These are phyloP conservation scores for Tetragonia tetragonoides DNA, from an alignment of 148 eudicot species.

Conservation along the genomic window DNA sequence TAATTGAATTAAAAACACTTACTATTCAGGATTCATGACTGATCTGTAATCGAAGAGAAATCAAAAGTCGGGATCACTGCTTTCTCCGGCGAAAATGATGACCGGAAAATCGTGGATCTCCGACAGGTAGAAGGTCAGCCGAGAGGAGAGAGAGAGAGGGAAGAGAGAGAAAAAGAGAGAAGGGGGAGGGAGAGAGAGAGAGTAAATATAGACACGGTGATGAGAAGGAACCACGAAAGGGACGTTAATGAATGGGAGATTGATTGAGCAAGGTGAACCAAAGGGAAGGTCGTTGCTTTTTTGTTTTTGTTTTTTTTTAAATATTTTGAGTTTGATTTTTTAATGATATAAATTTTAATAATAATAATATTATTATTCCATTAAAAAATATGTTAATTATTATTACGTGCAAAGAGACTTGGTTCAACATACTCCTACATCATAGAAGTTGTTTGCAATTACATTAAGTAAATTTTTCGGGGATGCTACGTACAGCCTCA, in stretches of 20 bases:
- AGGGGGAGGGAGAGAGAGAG: not conserved
- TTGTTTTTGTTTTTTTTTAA: too few species aligned
- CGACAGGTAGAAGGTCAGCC: slow-evolving; percentile 25
- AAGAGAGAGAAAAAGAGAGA: not conserved
- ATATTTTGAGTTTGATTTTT: too few species aligned
- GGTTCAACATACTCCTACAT: too few species aligned
- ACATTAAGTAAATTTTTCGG: too few species aligned
- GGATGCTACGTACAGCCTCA: too few species aligned
- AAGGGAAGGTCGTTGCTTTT: not conserved
- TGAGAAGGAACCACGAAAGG: slow-evolving; percentile 18
- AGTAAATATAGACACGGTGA: slow-evolving; percentile 1
- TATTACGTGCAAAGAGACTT: too few species aligned
- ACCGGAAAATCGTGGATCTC: slow-evolving; percentile 20
- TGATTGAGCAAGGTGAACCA: too few species aligned
- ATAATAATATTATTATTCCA: too few species aligned
- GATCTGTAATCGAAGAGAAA: not conserved
- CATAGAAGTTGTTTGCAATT: too few species aligned
- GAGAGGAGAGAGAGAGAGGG: slow-evolving; percentile 20
- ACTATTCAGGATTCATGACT: slow-evolving; percentile 42
- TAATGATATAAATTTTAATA: too few species aligned
- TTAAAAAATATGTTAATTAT: too few species aligned
- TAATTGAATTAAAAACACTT: not conserved
- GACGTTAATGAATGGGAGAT: not conserved
- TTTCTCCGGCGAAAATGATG: slow-evolving; percentile 19
- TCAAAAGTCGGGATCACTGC: slow-evolving; percentile 4